These are phyloP conservation scores for rapeseed (Brassica napus) DNA, from an alignment of 345 rosid genomes.

Conservation along the genomic window Da-Ae NC_063449.1:34694001-34694500, in stretches of 20 bases:
- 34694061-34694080: too few species aligned
- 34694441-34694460: not conserved
- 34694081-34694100: not conserved
- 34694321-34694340: constrained; percentile 79
- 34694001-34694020: too few species aligned
- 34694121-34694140: constrained; percentile 1
- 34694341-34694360: constrained; percentile 73
- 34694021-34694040: too few species aligned
- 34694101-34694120: not conserved
- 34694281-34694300: constrained; percentile 85
- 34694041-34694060: too few species aligned
- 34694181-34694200: not conserved
- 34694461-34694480: not conserved
- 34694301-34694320: constrained; percentile 68
- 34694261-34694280: constrained; percentile 73
- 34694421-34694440: constrained; percentile 47
- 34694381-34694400: constrained; percentile 75
- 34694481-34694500: not conserved
- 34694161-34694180: constrained; percentile 1
- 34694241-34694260: constrained; percentile 48
- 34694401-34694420: constrained; percentile 59
- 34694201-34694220: constrained; percentile 90
- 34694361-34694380: constrained; percentile 79
- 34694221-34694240: constrained; percentile 59
- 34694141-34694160: not conserved